Conservation (phyloP, 2,329 filamentous ascomycete species). For the Tolypocladium album region DNA sequence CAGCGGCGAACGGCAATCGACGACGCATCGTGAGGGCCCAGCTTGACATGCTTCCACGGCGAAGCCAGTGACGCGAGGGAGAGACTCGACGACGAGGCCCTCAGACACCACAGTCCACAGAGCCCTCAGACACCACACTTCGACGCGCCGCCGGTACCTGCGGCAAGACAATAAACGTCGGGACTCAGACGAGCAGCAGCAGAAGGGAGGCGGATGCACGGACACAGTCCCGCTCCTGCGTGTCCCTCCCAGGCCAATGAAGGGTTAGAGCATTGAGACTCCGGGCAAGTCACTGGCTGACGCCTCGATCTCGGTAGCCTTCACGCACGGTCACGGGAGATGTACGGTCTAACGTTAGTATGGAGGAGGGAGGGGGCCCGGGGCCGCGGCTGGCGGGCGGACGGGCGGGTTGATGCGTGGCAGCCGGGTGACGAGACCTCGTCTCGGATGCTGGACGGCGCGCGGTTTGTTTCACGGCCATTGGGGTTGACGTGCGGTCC, state of each 20-base stretch:
- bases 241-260: background rate
- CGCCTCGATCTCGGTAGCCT: background rate
- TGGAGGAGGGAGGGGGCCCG: background rate
- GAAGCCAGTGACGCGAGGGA: background rate
- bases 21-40: background rate
- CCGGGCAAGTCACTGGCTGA: background rate
- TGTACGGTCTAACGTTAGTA: background rate
- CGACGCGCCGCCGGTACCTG: conserved; percentile 4
- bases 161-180: conserved; percentile 2
- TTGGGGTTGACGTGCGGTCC: background rate
- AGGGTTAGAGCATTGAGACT: background rate
- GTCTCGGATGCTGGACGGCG: background rate
- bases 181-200: background rate
- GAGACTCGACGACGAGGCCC: background rate
- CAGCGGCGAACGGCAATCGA: background rate
- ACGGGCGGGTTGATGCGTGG: background rate
- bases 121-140: background rate
- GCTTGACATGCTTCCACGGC: background rate
- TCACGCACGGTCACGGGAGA: background rate
- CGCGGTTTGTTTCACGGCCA: background rate
- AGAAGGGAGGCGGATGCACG: background rate
- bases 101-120: background rate
- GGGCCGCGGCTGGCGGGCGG: background rate
- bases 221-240: background rate
- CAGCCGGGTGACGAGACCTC: background rate